phyloP scores from a whole-genome alignment of 2,329 filamentous ascomycete genomes.

The Exophiala phaeomuriformis region DNA sequence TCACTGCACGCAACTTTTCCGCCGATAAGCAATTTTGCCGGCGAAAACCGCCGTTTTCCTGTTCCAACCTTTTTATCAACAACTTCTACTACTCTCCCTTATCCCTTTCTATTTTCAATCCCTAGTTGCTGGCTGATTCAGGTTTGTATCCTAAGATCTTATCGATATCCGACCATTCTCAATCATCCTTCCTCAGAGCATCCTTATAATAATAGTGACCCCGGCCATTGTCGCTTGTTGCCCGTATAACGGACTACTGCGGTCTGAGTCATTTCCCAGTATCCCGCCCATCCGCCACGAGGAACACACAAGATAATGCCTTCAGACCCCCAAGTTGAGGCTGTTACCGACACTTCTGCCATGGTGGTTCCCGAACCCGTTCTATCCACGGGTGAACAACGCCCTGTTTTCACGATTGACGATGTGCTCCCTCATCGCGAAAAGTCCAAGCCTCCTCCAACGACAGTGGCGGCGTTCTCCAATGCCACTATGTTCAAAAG shows the following conservation, averaged over 20 bases:
- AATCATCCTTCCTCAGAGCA: neutral
- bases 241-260: too few relatives aligned
- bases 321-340: slow-evolving; percentile 27
- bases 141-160: neutral
- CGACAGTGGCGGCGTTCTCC: slow-evolving; percentile 21
- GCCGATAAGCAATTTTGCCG: neutral
- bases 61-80: neutral
- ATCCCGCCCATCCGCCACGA: neutral
- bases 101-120: neutral
- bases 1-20: too few relatives aligned
- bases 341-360: slow-evolving; percentile 34
- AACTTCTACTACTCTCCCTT: neutral
- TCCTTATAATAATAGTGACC: too few relatives aligned
- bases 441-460: slow-evolving; percentile 48
- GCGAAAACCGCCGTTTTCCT: slow-evolving; percentile 12
- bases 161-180: neutral
- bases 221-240: too few relatives aligned
- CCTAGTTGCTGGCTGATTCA: neutral
- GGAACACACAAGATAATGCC: slow-evolving; percentile 12
- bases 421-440: slow-evolving; percentile 61
- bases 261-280: neutral
- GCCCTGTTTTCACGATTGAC: slow-evolving; percentile 50
- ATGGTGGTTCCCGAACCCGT: slow-evolving; percentile 33
- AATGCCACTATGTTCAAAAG: slow-evolving; percentile 21
- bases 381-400: slow-evolving; percentile 10